phyloP scores from a whole-genome alignment of 257 asterid genomes.

The Thymus mandschuricus region DNA sequence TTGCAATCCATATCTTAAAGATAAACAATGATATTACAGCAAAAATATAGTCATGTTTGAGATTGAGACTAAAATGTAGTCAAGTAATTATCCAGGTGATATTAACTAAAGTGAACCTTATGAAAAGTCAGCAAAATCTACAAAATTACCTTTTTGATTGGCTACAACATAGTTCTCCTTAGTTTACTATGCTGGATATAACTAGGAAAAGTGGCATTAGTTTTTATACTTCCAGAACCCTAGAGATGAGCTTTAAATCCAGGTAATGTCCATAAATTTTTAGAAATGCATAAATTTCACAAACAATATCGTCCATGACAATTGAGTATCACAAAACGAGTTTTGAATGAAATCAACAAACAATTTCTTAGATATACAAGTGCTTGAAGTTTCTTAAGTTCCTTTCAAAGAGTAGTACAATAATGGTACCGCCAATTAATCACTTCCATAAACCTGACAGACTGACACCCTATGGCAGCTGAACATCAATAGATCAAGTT shows the following conservation, averaged over 20 bases:
- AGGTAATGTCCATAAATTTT: neutral
- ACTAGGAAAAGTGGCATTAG: neutral
- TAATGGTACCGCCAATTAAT: neutral
- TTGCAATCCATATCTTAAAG: neutral
- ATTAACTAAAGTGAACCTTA: slow-evolving; percentile 2
- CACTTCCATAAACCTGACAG: slow-evolving; percentile 4
- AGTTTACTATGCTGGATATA: slow-evolving; percentile 9
- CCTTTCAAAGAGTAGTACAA: neutral
- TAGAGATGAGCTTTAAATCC: neutral
- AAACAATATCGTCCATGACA: slow-evolving; percentile 1
- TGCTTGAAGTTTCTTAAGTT: neutral
- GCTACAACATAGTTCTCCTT: neutral
- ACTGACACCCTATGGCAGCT: neutral
- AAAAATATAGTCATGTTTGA: too few relatives aligned
- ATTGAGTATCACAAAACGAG: neutral
- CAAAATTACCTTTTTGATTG: slow-evolving; percentile 19
- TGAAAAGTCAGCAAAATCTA: neutral
- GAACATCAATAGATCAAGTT: slow-evolving; percentile 1
- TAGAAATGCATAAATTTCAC: neutral
- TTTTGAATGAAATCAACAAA: slow-evolving; percentile 19
- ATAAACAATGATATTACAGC: too few relatives aligned
- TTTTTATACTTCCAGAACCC: slow-evolving; percentile 5
- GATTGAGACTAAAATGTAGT: neutral
- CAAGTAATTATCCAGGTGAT: neutral
- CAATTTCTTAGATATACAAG: neutral